A percentile compares a stretch with the other conserved stretches of the same genome.
Evolutionary conservation across 2,329 filamentous ascomycete species (phyloP).

Genomic region (Nannizziopsis arthrosporioides): DNA sequence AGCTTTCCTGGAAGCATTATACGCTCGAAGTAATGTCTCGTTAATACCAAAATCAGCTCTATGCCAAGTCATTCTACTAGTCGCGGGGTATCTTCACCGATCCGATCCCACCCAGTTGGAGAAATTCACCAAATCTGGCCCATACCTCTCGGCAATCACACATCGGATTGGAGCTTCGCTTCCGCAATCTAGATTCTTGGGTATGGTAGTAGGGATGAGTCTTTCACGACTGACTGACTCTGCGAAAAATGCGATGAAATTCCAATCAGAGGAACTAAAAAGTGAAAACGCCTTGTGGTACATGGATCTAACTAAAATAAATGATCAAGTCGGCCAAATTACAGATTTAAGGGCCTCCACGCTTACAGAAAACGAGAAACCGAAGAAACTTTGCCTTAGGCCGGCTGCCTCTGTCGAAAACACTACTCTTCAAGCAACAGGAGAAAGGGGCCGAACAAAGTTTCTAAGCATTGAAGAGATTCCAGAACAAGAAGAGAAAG

Average conservation of each 20-base stretch:
- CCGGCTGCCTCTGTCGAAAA: not conserved
- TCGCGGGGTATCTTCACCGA: slow-evolving; percentile 63
- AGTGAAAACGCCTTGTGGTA: slow-evolving; percentile 65
- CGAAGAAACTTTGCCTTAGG: not conserved
- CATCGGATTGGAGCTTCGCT: slow-evolving; percentile 74
- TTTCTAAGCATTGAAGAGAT: slow-evolving; percentile 53
- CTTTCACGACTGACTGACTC: slow-evolving; percentile 54
- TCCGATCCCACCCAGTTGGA: slow-evolving; percentile 53
- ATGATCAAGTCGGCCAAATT: slow-evolving; percentile 52
- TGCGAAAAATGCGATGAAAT: slow-evolving; percentile 61
- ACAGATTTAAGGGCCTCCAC: slow-evolving; percentile 36
- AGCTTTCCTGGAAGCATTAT: slow-evolving; percentile 10
- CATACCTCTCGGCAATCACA: slow-evolving; percentile 68
- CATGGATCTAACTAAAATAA: slow-evolving; percentile 50
- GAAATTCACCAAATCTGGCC: slow-evolving; percentile 56
- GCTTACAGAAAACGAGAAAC: not conserved
- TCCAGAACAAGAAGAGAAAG: slow-evolving; percentile 46
- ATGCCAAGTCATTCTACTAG: slow-evolving; percentile 64
- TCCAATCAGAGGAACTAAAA: slow-evolving; percentile 68
- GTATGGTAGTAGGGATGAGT: slow-evolving; percentile 75
- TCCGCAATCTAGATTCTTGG: slow-evolving; percentile 62
- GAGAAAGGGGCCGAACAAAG: slow-evolving; percentile 22
- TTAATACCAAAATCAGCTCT: slow-evolving; percentile 50
- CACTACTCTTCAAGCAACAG: not conserved
- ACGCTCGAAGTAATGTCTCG: not conserved